Base-by-base conservation (phyloP, 768 basidiomycete species). In the Cystofilobasidium macerans region DNA sequence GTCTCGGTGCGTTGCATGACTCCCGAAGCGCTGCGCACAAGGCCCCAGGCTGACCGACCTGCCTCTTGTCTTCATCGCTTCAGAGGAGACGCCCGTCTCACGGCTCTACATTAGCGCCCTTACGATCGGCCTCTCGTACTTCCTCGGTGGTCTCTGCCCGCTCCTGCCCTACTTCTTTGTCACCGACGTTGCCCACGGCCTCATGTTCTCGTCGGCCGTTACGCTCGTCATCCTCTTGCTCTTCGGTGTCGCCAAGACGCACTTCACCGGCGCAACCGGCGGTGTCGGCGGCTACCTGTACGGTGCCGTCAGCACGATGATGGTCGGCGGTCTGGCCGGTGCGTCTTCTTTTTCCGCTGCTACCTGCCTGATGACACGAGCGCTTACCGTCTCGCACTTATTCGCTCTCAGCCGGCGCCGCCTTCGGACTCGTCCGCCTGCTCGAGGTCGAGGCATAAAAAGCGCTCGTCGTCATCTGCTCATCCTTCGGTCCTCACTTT, bases 51-150 rank as follows among this genome's bases (percentile, higher is more conserved):
- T 20, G 2, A 16, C 57, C 47, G 16, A 33, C 40, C 33, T 30
- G 2, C 5, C 26, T 45, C 16, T 28, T 13, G 54, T 64, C 20
- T 56, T 2, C 42, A 22, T 20, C 36, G 24, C n/a, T 18, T 61
- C 74, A 87, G 93, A 95, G 81, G 94, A 98, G 77, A 82, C 95
- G 40, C 88, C 93, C 0, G 83, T 84, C 22, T 80, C 81, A 26
- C 82, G 95, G 32, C 79, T 95, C 69, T 97, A 91, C 78, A 81
- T 85, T 40, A 93, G 90, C 1, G 94, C 94, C 1, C 81, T 94
- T 70, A 98, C 94, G 0, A 98, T 99, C 73, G 95, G 94, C 69
- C 81, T 90, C 73, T 90, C 91, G 16, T 42, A 59, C 59, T 68
- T 68, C 33, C 38, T 69, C 26, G 95, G 95, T 53, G 95, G 95